Evolutionary conservation across 345 rosid species (phyloP).

Genomic region (Ricinus communis): DNA sequence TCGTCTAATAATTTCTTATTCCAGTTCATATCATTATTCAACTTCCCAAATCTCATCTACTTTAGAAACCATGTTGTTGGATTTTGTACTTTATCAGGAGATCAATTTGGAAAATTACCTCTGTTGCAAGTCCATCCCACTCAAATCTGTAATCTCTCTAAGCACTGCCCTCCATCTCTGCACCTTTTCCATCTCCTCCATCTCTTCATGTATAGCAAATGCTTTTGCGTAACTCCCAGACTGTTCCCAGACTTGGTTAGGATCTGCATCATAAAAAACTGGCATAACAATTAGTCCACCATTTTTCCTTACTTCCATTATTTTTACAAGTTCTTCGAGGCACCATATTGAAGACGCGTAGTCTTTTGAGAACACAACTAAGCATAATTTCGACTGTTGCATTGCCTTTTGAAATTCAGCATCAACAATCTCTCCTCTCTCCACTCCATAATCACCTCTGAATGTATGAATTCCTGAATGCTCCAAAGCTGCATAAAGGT

Average conservation of each 20-base stretch:
- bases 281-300: slow-evolving; percentile 11
- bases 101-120: slow-evolving; percentile 11
- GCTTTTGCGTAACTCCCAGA: slow-evolving; percentile 18
- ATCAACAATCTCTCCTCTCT: background rate
- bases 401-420: background rate
- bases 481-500: slow-evolving; percentile 12
- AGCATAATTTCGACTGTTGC: background rate
- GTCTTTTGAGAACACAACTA: slow-evolving; percentile 11
- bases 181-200: slow-evolving; percentile 10
- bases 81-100: background rate
- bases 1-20: too few relatives aligned
- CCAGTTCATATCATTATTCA: too few relatives aligned
- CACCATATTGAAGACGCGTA: slow-evolving; percentile 14
- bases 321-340: slow-evolving; percentile 9
- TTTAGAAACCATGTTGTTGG: background rate
- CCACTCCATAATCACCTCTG: slow-evolving; percentile 9
- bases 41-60: background rate
- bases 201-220: slow-evolving; percentile 17
- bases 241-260: slow-evolving; percentile 2
- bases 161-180: slow-evolving; percentile 15
- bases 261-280: slow-evolving; percentile 18
- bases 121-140: slow-evolving; percentile 16
- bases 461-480: slow-evolving; percentile 13
- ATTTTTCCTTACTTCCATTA: slow-evolving; percentile 6
- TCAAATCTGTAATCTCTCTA: slow-evolving; percentile 2